Conservation (phyloP, 306 rosid species). For the Castanea mollissima region DNA sequence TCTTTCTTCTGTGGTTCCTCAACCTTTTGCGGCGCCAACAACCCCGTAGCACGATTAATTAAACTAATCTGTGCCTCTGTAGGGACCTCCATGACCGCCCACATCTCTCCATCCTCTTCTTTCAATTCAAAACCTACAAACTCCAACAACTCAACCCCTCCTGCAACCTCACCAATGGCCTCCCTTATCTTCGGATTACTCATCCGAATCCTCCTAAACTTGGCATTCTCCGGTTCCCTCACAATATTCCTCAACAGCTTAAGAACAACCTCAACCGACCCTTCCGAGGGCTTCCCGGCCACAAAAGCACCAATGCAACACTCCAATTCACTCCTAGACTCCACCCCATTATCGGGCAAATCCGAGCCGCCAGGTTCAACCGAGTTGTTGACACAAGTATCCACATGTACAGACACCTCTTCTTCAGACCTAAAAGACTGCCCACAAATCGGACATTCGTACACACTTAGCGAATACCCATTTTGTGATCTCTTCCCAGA, state of each 20-base stretch:
- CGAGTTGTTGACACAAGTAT: constrained; percentile 42
- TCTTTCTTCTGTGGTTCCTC: constrained; percentile 41
- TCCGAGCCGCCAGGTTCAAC: constrained; percentile 23
- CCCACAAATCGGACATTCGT: constrained; percentile 83
- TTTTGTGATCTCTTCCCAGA: constrained; percentile 66
- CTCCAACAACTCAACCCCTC: constrained; percentile 82
- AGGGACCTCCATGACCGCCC: constrained; percentile 82
- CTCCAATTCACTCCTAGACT: constrained; percentile 48
- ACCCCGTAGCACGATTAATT: constrained; percentile 42
- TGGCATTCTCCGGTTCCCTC: constrained; percentile 77
- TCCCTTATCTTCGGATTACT: constrained; percentile 81
- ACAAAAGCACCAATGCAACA: constrained; percentile 47
- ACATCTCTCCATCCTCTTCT: constrained; percentile 87
- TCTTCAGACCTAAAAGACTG: constrained; percentile 65
- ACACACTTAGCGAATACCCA: constrained; percentile 56
- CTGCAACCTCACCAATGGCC: constrained; percentile 60
- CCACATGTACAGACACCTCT: constrained; percentile 77
- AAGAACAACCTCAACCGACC: constrained; percentile 68
- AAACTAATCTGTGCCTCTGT: constrained; percentile 35
- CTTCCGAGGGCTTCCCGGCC: constrained; percentile 61
- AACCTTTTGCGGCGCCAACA: constrained; percentile 49
- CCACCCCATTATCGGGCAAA: constrained; percentile 18
- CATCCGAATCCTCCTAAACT: constrained; percentile 82
- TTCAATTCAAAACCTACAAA: constrained; percentile 60
- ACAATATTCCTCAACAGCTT: constrained; percentile 68